Evolutionary conservation across 805 yeast species (phyloP).

Genomic region (Saccharomycopsis sp.): DNA sequence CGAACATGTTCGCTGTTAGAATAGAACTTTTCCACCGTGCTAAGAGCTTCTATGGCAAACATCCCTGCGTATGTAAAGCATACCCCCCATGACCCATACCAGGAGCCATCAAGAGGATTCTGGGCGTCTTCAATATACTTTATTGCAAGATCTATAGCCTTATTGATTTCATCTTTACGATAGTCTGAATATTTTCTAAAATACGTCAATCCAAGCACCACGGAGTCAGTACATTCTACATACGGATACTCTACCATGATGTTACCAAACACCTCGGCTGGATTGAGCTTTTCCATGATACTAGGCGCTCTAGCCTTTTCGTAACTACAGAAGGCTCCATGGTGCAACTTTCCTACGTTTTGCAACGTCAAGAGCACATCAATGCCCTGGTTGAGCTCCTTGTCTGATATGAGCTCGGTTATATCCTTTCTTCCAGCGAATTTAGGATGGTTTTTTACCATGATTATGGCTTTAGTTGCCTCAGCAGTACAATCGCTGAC

Average conservation of each 20-base stretch:
- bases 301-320: slow-evolving; percentile 82
- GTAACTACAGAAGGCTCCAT: slow-evolving; percentile 89
- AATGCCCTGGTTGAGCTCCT: slow-evolving; percentile 56
- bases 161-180: slow-evolving; percentile 53
- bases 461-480: slow-evolving; percentile 84
- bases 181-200: slow-evolving; percentile 64
- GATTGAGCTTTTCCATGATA: slow-evolving; percentile 69
- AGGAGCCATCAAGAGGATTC: slow-evolving; percentile 67
- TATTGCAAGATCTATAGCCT: slow-evolving; percentile 71
- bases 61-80: slow-evolving; percentile 94
- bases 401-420: slow-evolving; percentile 37
- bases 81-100: slow-evolving; percentile 99
- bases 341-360: slow-evolving; percentile 70
- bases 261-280: slow-evolving; percentile 97
- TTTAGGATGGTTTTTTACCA: slow-evolving; percentile 61
- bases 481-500: slow-evolving; percentile 98
- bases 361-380: slow-evolving; percentile 74
- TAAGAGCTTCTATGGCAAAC: slow-evolving; percentile 94
- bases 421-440: slow-evolving; percentile 32
- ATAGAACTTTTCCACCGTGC: slow-evolving; percentile 61
- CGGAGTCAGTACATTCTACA: slow-evolving; percentile 96
- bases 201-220: slow-evolving; percentile 80
- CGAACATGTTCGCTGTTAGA: slow-evolving; percentile 53
- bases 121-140: slow-evolving; percentile 66
- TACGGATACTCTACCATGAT: slow-evolving; percentile 98